phyloP scores from a whole-genome alignment of 1,284 basidiomycete species.

The Coriolopsis trogii region DNA sequence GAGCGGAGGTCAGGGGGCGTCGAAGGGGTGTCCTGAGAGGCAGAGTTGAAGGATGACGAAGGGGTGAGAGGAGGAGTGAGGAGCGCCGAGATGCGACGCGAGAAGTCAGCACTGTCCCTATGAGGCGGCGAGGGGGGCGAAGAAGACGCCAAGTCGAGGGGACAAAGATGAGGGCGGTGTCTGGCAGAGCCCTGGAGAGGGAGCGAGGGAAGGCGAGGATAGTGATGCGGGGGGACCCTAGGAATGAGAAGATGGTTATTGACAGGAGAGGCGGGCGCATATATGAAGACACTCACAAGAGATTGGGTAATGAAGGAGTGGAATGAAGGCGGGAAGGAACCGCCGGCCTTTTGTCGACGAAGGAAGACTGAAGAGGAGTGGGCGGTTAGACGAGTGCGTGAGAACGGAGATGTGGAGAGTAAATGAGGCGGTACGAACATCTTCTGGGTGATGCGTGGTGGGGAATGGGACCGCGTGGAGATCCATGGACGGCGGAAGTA shows the following conservation, averaged over 20 bases:
- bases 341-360: slow-evolving; percentile 20
- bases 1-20: slow-evolving; percentile 28
- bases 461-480: slow-evolving; percentile 31
- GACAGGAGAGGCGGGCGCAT: background rate
- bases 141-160: slow-evolving; percentile 33
- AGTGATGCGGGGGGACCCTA: slow-evolving; percentile 23
- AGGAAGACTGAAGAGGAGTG: slow-evolving; percentile 2
- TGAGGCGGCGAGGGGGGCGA: slow-evolving; percentile 23
- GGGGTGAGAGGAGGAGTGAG: slow-evolving; percentile 37
- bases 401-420: slow-evolving; percentile 13
- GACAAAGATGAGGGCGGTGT: slow-evolving; percentile 33
- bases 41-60: slow-evolving; percentile 32
- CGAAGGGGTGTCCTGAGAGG: slow-evolving; percentile 26
- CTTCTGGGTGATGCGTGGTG: slow-evolving; percentile 28
- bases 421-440: slow-evolving; percentile 26
- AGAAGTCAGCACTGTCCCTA: slow-evolving; percentile 12
- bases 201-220: slow-evolving; percentile 8
- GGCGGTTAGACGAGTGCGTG: slow-evolving; percentile 18
- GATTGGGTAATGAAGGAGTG: slow-evolving; percentile 31
- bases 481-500: slow-evolving; percentile 18
- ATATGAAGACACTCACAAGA: slow-evolving; percentile 22
- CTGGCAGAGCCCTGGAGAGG: slow-evolving; percentile 23
- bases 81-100: slow-evolving; percentile 18
- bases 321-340: slow-evolving; percentile 29
- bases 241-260: background rate